These are phyloP conservation scores for Lactifluus piperatus DNA, from an alignment of 768 basidiomycete genomes.

Conservation along the genomic window DNA sequence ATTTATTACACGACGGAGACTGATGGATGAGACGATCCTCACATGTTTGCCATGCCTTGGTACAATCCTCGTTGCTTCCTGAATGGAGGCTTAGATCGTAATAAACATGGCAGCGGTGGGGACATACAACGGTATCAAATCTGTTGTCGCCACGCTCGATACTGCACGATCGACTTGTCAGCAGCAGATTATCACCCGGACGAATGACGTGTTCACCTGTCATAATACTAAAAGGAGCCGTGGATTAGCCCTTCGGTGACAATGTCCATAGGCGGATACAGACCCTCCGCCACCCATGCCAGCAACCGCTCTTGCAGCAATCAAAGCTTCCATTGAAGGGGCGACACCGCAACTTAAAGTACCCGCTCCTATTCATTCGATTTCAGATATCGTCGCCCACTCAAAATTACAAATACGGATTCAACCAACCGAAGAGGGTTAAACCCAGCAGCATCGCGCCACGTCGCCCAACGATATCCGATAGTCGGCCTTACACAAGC, in stretches of 20 bases:
- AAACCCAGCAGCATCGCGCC: conserved; percentile 82
- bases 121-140: conserved; percentile 80
- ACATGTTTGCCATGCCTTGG: conserved; percentile 89
- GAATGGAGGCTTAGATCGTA: conserved; percentile 8
- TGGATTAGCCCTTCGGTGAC: conserved; percentile 21
- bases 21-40: conserved; percentile 24
- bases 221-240: conserved; percentile 52
- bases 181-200: background rate
- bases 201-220: conserved; percentile 44
- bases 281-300: conserved; percentile 92
- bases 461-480: conserved; percentile 80
- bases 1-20: background rate
- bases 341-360: conserved; percentile 84
- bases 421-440: conserved; percentile 56
- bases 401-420: conserved; percentile 24
- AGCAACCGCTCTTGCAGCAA: conserved; percentile 74
- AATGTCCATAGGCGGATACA: conserved; percentile 29
- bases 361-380: conserved; percentile 49
- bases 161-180: conserved; percentile 37
- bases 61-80: conserved; percentile 85
- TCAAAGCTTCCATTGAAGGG: conserved; percentile 74
- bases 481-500: conserved; percentile 59
- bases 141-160: conserved; percentile 74
- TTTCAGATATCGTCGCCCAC: background rate
- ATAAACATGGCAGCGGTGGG: background rate